phyloP scores from a whole-genome alignment of 495 filamentous ascomycete genomes.

The Annulohypoxylon nitens region DNA sequence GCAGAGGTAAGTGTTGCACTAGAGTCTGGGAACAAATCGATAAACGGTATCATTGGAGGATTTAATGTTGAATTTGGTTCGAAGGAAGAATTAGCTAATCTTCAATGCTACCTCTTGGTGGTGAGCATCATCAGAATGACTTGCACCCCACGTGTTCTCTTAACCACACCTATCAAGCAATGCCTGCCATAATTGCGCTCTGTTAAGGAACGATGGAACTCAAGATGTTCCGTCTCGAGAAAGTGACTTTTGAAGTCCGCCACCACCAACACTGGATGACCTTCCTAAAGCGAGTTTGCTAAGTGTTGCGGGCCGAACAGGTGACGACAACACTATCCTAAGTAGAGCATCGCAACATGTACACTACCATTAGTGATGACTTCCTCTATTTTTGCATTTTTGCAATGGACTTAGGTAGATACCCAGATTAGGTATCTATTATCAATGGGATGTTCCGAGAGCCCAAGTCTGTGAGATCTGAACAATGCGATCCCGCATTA shows the following conservation, averaged over 20 bases:
- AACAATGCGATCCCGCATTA: constrained; percentile 16
- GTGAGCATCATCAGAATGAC: constrained; percentile 23
- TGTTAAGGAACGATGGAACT: constrained; percentile 37
- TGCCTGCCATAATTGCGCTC: constrained; percentile 30
- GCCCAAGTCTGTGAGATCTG: constrained; percentile 15
- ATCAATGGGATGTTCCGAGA: constrained; percentile 5
- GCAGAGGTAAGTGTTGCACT: constrained; percentile 23
- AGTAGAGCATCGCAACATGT: constrained; percentile 7
- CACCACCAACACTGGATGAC: constrained; percentile 24
- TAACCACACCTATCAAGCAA: constrained; percentile 19
- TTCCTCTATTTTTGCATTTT: not conserved
- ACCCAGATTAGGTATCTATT: not conserved
- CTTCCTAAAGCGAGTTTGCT: constrained; percentile 40
- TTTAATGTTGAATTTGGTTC: constrained; percentile 24
- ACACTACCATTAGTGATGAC: constrained; percentile 10
- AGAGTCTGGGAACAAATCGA: constrained; percentile 19
- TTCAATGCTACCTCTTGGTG: constrained; percentile 13
- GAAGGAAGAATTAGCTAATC: constrained; percentile 38
- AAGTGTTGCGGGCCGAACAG: constrained; percentile 29
- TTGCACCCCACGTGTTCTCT: constrained; percentile 43
- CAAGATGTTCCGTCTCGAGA: constrained; percentile 19
- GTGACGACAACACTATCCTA: constrained; percentile 30
- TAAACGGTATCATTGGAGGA: constrained; percentile 14
- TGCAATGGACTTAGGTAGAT: not conserved
- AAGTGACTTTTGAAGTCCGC: constrained; percentile 11